These are phyloP conservation scores for Saccharomycopsis selenospora DNA, from an alignment of 805 yeast species.

Conservation along the genomic window DNA sequence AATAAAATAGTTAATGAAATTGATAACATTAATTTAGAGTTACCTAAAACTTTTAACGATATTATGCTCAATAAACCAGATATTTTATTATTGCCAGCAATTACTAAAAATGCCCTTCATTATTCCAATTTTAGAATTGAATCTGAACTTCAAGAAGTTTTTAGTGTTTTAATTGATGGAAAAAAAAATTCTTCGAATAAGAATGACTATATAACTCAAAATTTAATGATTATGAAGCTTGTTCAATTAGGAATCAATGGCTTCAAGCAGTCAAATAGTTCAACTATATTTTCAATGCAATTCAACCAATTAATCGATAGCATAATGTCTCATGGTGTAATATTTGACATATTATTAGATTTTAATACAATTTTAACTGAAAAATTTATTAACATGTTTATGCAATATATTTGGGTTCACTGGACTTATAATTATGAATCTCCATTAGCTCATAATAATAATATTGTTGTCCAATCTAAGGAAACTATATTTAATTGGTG, in stretches of 20 bases:
- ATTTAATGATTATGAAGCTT: background rate
- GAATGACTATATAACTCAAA: too few species aligned
- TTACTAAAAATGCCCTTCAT: too few species aligned
- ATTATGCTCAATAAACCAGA: background rate
- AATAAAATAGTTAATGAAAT: too few species aligned
- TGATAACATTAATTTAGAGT: too few species aligned
- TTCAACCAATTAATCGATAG: background rate
- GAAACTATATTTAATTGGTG: too few species aligned
- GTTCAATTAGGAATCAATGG: background rate
- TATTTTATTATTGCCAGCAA: too few species aligned
- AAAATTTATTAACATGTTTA: background rate
- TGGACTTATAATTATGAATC: background rate
- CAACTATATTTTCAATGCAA: background rate
- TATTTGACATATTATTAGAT: background rate
- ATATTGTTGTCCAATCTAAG: too few species aligned
- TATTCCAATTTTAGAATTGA: too few species aligned
- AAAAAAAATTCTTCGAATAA: too few species aligned
- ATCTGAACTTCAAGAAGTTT: too few species aligned
- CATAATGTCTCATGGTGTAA: background rate
- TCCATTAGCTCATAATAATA: too few species aligned
- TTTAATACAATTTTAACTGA: background rate
- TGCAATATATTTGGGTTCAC: slow-evolving; percentile 1
- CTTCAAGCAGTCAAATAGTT: background rate
- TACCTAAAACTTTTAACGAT: background rate
- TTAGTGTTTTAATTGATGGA: too few species aligned